Base-by-base conservation (phyloP, 2,329 filamentous ascomycete genomes). In the Trichoderma atrobrunneum region DNA sequence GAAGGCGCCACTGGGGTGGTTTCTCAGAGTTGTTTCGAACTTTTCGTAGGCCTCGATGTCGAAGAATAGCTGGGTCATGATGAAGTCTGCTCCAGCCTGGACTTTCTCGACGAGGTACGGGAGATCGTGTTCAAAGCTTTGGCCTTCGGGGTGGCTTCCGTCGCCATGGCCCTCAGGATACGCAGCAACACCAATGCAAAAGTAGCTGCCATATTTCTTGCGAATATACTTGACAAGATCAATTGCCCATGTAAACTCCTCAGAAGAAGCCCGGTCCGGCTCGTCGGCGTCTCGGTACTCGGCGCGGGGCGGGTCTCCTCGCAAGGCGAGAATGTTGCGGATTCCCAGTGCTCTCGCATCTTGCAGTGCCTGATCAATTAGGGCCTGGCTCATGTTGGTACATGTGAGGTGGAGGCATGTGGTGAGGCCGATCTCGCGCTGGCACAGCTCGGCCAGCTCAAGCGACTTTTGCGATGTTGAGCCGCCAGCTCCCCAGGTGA, bases 1-100 rank as follows among this genome's bases (percentile, higher is more conserved):
- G 84, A 99, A 98, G 3, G 88, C 87, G 4, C 94, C 94, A 78
- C 93, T 97, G 62, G 93, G 89, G 78, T 99, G 94, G 68, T 91
- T 88, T 73, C 94, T 87, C 75, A 99, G 81, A 65, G 87, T 88
- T 75, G 85, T 87, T 83, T 98, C 95, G 78, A 97, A 98, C 39
- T 85, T 85, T 70, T 91, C 88, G 79, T 97, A 99, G 21, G 93
- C 93, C 4, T 92, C 87, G 28, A 94, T 88, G 79, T 98, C 94
- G 81, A 97, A 99, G 82, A 98, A 98, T 10, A 99, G 87, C 81
- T 99, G 96, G 1, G 96, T 98, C 93, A 99, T 97, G 82, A 99
- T 92, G 79, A 99, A 99, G 82, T 98, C 95, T 65, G 95, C 96
- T 1, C 96, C 96, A 4, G 96, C 96, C 76, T 91, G 87, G 1